Evolutionary conservation across 1,284 basidiomycete species (phyloP).

Genomic region (Athelia psychrophila): DNA sequence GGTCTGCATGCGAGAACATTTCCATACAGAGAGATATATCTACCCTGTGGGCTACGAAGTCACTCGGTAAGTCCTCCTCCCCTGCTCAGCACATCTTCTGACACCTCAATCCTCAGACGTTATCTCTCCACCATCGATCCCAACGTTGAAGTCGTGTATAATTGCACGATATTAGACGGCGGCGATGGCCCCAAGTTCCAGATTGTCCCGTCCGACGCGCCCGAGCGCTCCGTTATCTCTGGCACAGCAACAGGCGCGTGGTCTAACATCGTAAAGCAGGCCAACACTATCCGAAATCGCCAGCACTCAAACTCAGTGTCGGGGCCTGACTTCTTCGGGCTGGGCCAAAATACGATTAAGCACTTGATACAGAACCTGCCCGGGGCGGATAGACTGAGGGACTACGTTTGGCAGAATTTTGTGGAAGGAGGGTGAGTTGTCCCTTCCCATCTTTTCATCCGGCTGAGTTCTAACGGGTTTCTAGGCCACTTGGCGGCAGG

Average conservation of each 20-base stretch:
- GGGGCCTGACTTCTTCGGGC: slow-evolving; percentile 80
- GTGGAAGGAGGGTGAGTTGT: slow-evolving; percentile 72
- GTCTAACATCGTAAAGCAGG: slow-evolving; percentile 76
- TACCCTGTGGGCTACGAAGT: slow-evolving; percentile 84
- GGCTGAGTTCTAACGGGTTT: not conserved
- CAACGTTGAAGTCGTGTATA: slow-evolving; percentile 63
- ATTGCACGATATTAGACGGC: slow-evolving; percentile 79
- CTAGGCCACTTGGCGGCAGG: slow-evolving; percentile 68
- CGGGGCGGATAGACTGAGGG: slow-evolving; percentile 61
- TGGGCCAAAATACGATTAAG: slow-evolving; percentile 82
- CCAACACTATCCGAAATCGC: slow-evolving; percentile 71
- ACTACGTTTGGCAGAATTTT: slow-evolving; percentile 83
- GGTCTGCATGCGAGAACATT: slow-evolving; percentile 76
- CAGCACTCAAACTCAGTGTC: slow-evolving; percentile 82
- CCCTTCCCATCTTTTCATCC: slow-evolving; percentile 10
- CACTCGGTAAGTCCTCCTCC: slow-evolving; percentile 47
- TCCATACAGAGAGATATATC: slow-evolving; percentile 81
- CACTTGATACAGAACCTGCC: slow-evolving; percentile 79
- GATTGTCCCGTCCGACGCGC: slow-evolving; percentile 66
- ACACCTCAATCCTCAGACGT: slow-evolving; percentile 42
- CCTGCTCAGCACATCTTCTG: slow-evolving; percentile 2
- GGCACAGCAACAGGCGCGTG: slow-evolving; percentile 84
- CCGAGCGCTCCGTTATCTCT: slow-evolving; percentile 66
- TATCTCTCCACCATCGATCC: slow-evolving; percentile 74
- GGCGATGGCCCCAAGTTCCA: slow-evolving; percentile 81